Conservation (phyloP, 2,329 filamentous ascomycete genomes). For the Teratosphaeria pseudoeucalypti region DNA sequence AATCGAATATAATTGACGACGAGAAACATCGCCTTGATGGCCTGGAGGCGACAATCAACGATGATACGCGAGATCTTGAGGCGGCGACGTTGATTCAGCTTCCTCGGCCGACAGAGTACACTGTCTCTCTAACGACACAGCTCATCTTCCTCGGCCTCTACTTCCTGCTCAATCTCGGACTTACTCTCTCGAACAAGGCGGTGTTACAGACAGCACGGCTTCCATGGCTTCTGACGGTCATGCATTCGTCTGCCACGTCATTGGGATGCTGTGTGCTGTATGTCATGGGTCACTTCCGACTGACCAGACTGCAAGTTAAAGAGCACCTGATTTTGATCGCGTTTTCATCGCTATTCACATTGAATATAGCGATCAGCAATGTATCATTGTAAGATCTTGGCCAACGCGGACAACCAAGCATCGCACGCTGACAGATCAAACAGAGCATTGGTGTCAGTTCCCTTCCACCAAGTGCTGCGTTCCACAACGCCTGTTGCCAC, state of each 20-base stretch:
- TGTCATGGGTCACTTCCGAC: constrained; percentile 42
- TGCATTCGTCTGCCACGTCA: constrained; percentile 49
- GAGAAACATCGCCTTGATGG: neutral
- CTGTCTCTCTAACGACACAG: constrained; percentile 12
- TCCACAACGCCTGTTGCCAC: constrained; percentile 53
- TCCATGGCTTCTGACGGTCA: constrained; percentile 50
- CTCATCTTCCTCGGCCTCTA: constrained; percentile 28
- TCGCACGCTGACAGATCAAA: neutral
- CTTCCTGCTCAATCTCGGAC: constrained; percentile 39
- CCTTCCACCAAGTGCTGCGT: constrained; percentile 55
- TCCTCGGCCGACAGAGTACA: constrained; percentile 10
- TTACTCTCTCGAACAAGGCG: constrained; percentile 52
- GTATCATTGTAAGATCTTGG: constrained; percentile 41
- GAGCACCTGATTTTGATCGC: constrained; percentile 47
- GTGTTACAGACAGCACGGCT: constrained; percentile 32
- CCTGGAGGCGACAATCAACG: neutral
- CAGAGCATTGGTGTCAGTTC: constrained; percentile 45
- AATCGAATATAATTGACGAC: neutral
- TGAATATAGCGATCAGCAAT: constrained; percentile 56
- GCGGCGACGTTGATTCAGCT: neutral
- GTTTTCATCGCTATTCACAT: constrained; percentile 52
- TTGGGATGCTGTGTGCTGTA: constrained; percentile 47
- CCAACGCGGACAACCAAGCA: neutral
- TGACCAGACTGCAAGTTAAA: constrained; percentile 41
- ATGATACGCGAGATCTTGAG: neutral